Evolutionary conservation across 2,329 filamentous ascomycete genomes (phyloP).

Genomic region (Thelonectria discophora): DNA sequence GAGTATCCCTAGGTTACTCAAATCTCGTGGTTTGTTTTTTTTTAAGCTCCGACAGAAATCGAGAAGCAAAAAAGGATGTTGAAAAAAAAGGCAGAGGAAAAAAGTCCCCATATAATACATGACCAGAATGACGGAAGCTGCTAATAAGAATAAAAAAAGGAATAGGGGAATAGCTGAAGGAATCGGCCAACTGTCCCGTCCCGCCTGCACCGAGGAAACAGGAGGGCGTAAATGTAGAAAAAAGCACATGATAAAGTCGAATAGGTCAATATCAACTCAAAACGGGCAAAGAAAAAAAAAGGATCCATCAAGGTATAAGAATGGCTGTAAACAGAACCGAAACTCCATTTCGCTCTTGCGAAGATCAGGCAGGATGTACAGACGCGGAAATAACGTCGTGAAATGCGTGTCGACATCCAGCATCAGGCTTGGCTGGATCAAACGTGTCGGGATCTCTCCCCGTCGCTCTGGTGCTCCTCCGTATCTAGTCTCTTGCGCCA

Average conservation of each 20-base stretch:
- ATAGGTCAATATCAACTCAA: slow-evolving; percentile 26
- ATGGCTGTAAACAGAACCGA: slow-evolving; percentile 31
- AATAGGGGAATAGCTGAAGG: slow-evolving; percentile 31
- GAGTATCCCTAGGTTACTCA: slow-evolving; percentile 14
- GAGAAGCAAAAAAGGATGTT: slow-evolving; percentile 5
- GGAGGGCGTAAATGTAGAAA: slow-evolving; percentile 1
- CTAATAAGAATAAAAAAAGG: too few species aligned
- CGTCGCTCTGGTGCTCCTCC: slow-evolving; percentile 50
- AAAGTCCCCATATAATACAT: slow-evolving; percentile 36
- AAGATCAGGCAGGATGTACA: slow-evolving; percentile 40
- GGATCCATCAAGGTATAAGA: slow-evolving; percentile 30
- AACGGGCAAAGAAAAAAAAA: slow-evolving; percentile 19
- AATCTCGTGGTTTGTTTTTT: slow-evolving; percentile 13
- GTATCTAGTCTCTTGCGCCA: slow-evolving; percentile 82
- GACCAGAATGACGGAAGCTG: slow-evolving; percentile 30
- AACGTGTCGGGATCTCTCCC: slow-evolving; percentile 41
- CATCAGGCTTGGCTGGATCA: slow-evolving; percentile 36
- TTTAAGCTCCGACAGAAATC: background rate
- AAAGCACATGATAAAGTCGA: slow-evolving; percentile 13
- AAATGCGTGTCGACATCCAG: slow-evolving; percentile 43
- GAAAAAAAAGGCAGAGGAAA: slow-evolving; percentile 25
- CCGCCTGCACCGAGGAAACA: slow-evolving; percentile 25
- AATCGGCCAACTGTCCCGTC: slow-evolving; percentile 8
- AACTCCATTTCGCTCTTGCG: slow-evolving; percentile 41
- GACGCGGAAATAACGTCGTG: slow-evolving; percentile 25